Conservation (phyloP, 202 grass and related monocot species). For the Zizania palustris region DNA sequence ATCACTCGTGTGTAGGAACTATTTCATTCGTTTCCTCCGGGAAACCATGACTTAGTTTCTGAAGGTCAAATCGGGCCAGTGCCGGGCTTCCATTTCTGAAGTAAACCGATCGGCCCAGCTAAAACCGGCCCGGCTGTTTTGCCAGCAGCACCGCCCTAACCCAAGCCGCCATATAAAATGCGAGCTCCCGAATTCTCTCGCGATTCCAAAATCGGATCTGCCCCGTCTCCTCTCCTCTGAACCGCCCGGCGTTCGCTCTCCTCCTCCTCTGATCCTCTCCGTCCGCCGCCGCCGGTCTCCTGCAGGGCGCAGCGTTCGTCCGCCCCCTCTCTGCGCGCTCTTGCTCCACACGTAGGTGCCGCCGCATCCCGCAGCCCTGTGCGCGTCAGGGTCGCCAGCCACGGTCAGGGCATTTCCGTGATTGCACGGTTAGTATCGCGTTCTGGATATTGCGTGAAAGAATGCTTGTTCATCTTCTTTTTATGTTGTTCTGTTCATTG, state of each 20-base stretch:
- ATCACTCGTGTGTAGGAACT: too few species aligned
- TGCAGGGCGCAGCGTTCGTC: background rate
- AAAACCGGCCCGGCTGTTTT: background rate
- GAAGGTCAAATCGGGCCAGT: background rate
- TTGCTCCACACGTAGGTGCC: background rate
- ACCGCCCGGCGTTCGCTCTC: background rate
- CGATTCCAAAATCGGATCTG: slow-evolving; percentile 1
- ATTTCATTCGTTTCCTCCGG: too few species aligned
- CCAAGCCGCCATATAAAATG: background rate
- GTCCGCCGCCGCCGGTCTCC: background rate
- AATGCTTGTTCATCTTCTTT: background rate
- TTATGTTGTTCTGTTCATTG: background rate
- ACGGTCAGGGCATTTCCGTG: background rate
- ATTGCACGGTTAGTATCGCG: background rate
- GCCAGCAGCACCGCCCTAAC: background rate
- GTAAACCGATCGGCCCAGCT: background rate
- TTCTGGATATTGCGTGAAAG: background rate
- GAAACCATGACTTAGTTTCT: too few species aligned
- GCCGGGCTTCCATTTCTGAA: background rate
- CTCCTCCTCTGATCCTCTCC: background rate
- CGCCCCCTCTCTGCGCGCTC: background rate
- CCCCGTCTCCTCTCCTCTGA: background rate
- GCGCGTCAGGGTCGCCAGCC: background rate
- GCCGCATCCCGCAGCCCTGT: background rate
- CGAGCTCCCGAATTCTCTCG: background rate